Conservation (phyloP, 345 rosid genomes). For the Rhodomyrtus tomentosa region DNA sequence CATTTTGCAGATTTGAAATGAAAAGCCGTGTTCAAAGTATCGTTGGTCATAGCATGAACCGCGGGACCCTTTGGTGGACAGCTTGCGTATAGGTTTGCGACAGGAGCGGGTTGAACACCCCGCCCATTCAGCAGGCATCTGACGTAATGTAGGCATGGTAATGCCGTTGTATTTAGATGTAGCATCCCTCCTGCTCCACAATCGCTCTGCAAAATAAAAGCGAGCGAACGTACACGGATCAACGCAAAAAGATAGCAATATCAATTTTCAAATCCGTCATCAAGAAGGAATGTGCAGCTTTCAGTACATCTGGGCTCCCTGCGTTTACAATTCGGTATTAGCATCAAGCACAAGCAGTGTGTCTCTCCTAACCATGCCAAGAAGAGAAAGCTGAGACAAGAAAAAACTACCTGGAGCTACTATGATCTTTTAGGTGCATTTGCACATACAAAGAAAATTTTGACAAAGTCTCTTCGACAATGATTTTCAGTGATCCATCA, state of each 20-base stretch:
- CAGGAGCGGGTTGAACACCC: slow-evolving; percentile 76
- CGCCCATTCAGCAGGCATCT: slow-evolving; percentile 75
- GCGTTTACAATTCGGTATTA: neutral
- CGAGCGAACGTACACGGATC: neutral
- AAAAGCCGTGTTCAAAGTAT: slow-evolving; percentile 1
- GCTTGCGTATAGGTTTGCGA: slow-evolving; percentile 39
- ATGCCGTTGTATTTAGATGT: slow-evolving; percentile 35
- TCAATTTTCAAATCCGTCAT: neutral
- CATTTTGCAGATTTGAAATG: neutral
- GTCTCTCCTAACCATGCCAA: neutral
- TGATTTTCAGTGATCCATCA: too few species aligned
- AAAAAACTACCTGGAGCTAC: neutral
- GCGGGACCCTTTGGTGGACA: slow-evolving; percentile 50
- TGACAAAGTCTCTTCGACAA: too few species aligned
- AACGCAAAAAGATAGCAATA: neutral
- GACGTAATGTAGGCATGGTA: slow-evolving; percentile 65
- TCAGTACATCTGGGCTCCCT: neutral
- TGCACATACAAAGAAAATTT: too few species aligned
- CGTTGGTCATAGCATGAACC: slow-evolving; percentile 77
- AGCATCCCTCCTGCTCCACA: slow-evolving; percentile 63
- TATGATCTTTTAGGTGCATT: neutral
- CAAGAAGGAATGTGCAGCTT: neutral
- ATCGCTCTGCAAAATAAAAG: slow-evolving; percentile 29
- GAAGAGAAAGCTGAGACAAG: neutral
- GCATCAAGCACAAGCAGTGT: neutral